These are phyloP conservation scores for Cynanchum wilfordii DNA, from an alignment of 257 asterid genomes.

Conservation along the genomic window DNA sequence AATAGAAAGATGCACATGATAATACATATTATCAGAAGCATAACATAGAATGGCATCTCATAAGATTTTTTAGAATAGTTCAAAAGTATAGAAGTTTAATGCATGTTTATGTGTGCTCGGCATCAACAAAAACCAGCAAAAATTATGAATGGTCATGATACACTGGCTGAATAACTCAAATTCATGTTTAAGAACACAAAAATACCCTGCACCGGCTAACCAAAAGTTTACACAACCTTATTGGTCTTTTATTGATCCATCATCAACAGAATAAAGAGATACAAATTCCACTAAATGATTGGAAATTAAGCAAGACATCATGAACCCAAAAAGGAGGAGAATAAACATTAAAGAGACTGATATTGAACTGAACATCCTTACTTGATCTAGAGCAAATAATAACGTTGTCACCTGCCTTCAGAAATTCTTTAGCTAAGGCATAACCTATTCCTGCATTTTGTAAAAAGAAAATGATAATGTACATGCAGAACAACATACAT, in stretches of 20 bases:
- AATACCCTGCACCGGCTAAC: not conserved
- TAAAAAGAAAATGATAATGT: conserved; percentile 6
- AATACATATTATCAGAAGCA: not conserved
- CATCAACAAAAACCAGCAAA: not conserved
- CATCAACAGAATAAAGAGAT: not conserved
- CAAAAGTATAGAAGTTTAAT: no score
- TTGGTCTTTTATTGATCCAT: not conserved
- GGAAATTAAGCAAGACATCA: not conserved
- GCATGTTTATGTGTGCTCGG: no score
- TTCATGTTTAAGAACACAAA: not conserved
- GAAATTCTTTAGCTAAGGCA: conserved; percentile 89
- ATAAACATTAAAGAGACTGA: not conserved
- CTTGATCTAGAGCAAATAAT: conserved; percentile 92
- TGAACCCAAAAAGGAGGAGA: not conserved
- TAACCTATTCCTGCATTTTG: conserved; percentile 73
- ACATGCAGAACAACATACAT: not conserved
- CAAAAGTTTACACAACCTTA: not conserved
- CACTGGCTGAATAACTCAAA: not conserved
- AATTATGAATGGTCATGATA: not conserved
- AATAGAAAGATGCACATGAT: not conserved
- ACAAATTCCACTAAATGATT: not conserved
- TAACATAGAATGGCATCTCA: not conserved
- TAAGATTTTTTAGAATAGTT: not conserved
- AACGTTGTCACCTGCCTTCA: conserved; percentile 86
- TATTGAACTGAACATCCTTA: conserved; percentile 11